Conservation (phyloP, 345 rosid genomes). For the Clausena lansium region DNA sequence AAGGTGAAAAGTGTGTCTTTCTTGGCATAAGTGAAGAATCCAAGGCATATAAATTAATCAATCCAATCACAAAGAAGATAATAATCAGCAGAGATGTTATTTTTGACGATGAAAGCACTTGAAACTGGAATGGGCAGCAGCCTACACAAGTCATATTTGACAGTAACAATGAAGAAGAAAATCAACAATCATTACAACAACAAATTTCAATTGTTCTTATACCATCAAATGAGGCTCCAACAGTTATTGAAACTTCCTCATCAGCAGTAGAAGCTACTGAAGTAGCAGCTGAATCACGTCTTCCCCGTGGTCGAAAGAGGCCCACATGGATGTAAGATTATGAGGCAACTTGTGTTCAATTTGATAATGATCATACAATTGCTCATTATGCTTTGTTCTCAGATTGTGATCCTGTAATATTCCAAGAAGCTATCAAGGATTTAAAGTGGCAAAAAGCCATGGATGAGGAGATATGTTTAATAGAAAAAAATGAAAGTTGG, state of each 20-base stretch:
- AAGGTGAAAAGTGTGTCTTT: too few species aligned
- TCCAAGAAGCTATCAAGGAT: not conserved
- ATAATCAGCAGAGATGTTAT: not conserved
- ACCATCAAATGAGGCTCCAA: not conserved
- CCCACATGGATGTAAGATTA: not conserved
- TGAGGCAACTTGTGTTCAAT: not conserved
- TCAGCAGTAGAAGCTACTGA: too few species aligned
- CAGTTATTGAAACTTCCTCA: not conserved
- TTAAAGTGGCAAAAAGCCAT: not conserved
- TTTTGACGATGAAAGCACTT: not conserved
- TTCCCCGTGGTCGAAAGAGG: too few species aligned
- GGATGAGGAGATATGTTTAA: not conserved
- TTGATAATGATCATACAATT: not conserved
- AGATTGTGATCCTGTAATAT: not conserved
- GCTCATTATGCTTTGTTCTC: not conserved
- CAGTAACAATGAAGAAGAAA: not conserved
- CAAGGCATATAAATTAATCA: not conserved
- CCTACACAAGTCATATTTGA: not conserved
- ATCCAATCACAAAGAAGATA: not conserved
- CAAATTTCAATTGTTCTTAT: not conserved
- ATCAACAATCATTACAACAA: not conserved
- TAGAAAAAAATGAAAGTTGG: not conserved
- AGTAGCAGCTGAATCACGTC: too few species aligned
- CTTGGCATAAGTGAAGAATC: not conserved
- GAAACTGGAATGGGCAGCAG: not conserved